Evolutionary conservation across 2,329 filamentous ascomycete genomes (phyloP).

Genomic region (Nemania sp.): DNA sequence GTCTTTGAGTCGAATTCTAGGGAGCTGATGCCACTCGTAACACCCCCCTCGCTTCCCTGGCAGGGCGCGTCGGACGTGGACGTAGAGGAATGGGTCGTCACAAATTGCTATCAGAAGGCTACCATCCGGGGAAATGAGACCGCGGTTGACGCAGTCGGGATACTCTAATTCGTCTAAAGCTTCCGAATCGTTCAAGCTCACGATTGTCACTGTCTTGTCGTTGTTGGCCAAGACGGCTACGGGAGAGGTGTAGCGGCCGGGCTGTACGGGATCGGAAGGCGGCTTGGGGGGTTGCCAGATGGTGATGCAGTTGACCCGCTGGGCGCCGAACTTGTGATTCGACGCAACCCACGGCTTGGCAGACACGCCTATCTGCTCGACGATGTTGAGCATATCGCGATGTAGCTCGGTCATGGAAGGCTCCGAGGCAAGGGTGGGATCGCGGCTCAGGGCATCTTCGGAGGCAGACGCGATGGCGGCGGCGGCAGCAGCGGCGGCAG

Average conservation of each 20-base stretch:
- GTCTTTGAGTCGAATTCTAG: slow-evolving; percentile 68
- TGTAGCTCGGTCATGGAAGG: slow-evolving; percentile 50
- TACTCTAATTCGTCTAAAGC: slow-evolving; percentile 78
- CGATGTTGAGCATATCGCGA: slow-evolving; percentile 50
- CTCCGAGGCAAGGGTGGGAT: slow-evolving; percentile 47
- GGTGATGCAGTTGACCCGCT: slow-evolving; percentile 75
- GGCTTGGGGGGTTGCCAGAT: slow-evolving; percentile 67
- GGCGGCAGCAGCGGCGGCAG: slow-evolving; percentile 42
- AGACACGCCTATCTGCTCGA: slow-evolving; percentile 52
- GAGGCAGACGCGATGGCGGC: slow-evolving; percentile 47
- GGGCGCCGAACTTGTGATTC: slow-evolving; percentile 66
- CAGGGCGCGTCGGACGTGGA: slow-evolving; percentile 71
- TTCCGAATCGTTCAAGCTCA: slow-evolving; percentile 75
- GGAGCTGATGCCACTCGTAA: slow-evolving; percentile 65
- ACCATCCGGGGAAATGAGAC: slow-evolving; percentile 92
- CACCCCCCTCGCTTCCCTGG: slow-evolving; percentile 51
- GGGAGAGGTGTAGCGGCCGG: slow-evolving; percentile 60
- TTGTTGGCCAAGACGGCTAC: slow-evolving; percentile 90
- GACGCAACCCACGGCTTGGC: slow-evolving; percentile 62
- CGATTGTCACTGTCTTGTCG: slow-evolving; percentile 88
- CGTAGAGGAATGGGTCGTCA: slow-evolving; percentile 87
- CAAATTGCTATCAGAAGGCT: slow-evolving; percentile 83
- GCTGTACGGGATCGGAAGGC: slow-evolving; percentile 43
- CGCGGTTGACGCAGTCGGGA: slow-evolving; percentile 90
- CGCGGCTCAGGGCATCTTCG: slow-evolving; percentile 48